Conservation (phyloP, 352 stramenopile species). For the Saprolegnia parasitica region DNA sequence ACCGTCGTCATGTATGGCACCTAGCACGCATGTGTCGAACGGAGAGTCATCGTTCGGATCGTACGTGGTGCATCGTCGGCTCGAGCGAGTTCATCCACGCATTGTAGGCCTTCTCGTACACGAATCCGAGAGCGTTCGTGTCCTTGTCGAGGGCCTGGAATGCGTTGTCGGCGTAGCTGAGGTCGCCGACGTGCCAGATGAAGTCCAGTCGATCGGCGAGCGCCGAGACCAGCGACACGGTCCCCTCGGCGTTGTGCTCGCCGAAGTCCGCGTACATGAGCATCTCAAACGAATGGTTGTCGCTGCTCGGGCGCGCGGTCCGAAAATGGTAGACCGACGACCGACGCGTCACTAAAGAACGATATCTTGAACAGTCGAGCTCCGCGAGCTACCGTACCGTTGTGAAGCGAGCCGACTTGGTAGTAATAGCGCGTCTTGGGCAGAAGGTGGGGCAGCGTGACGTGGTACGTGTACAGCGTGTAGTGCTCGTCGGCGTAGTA, state of each 20-base stretch:
- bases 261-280: conserved; percentile 56
- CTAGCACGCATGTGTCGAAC: conserved; percentile 25
- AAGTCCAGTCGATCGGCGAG: conserved; percentile 41
- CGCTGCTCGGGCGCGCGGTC: conserved; percentile 32
- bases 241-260: conserved; percentile 40
- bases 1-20: conserved; percentile 80
- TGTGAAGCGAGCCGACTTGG: conserved; percentile 38
- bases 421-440: conserved; percentile 47
- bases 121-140: conserved; percentile 47
- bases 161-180: conserved; percentile 48
- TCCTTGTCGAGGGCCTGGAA: conserved; percentile 29
- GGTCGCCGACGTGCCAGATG: conserved; percentile 69
- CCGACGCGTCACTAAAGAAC: background rate
- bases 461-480: conserved; percentile 45
- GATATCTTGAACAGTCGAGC: conserved; percentile 32
- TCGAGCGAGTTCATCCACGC: conserved; percentile 70
- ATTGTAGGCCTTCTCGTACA: conserved; percentile 86
- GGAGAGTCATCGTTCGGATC: background rate
- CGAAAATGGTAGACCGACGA: conserved; percentile 24
- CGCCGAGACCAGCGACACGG: conserved; percentile 38
- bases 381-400: conserved; percentile 34
- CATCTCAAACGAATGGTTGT: conserved; percentile 42
- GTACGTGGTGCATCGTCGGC: conserved; percentile 39
- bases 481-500: conserved; percentile 55
- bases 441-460: conserved; percentile 31